Base-by-base conservation (phyloP, 2,329 filamentous ascomycete genomes). In the Lizonia empirigonia region DNA sequence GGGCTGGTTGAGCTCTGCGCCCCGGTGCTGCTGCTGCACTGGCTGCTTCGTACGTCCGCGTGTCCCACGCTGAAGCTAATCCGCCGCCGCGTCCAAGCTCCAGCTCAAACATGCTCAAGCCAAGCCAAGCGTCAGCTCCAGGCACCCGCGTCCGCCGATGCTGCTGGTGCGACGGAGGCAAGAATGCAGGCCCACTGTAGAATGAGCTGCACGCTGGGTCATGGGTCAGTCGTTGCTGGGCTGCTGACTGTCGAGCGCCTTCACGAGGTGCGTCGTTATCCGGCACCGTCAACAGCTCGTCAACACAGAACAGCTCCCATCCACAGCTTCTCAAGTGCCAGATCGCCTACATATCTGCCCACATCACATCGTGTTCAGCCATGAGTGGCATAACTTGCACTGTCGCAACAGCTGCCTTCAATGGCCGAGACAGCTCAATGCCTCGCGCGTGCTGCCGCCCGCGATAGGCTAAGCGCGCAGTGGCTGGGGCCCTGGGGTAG, bases 231-330 rank as follows among this genome's bases (percentile, higher is more conserved):
- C 27, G 15, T 15, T 29, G 33, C 41, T 51, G 52, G 20, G 33
- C 56, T 57, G 49, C 56, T 54, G 56, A 57, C 55, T 45, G 42
- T 22, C 16, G 47, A 54, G 55, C 56, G 51, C 54, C 50, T 57
- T 64, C 57, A 65, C 58, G 55, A 46, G 62, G 50, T 29, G 48
- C n/a, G n/a, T n/a, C n/a, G n/a, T n/a, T n/a, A n/a, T n/a, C n/a
- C n/a, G n/a, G n/a, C n/a, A n/a, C n/a, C n/a, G n/a, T n/a, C n/a
- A n/a, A n/a, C n/a, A n/a, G n/a, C n/a, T n/a, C n/a, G n/a, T n/a
- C n/a, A n/a, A n/a, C n/a, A n/a, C n/a, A n/a, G n/a, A n/a, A n/a
- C n/a, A n/a, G n/a, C n/a, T n/a, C n/a, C n/a, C n/a, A n/a, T n/a
- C n/a, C n/a, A n/a, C n/a, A n/a, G n/a, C n/a, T n/a, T n/a, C n/a